Evolutionary conservation across 164 flowering plant species (phyloP), one percentile per base, ranked within the genome.

Genomic region (Aristolochia contorta): DNA sequence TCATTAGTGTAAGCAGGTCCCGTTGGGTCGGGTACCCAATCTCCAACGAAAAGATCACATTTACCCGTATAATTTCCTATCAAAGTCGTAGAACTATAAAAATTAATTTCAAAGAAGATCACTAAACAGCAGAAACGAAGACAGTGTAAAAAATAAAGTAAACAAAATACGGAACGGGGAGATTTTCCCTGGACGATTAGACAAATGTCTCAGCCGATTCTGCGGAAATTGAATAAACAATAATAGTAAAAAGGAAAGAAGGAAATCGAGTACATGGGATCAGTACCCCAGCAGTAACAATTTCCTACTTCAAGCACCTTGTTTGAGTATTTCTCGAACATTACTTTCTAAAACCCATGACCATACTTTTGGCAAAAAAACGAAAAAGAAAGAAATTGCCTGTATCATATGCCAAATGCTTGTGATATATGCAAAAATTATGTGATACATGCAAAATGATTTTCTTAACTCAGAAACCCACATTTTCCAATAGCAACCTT

Each of bases 1-100:
- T 69, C 80, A 59, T 88, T 88, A 6, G 89, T 83, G 78, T 93
- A 93, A 43, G 60, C 61, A 1, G 96, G 99, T 23, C 91, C 96
- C 6, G 74, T 73, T 23, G 80, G 82, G 58, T 84, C 68, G 1
- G 79, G 85, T 60, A 90, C 58, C 98, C 98, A 93, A 55, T 87
- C 81, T 66, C 98, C 97, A 21, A 33, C 59, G 25, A 83, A 82
- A 45, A 84, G 68, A 85, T 93, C 80, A 74, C 98, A 90, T 59
- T 79, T 81, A 46, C 60, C 96, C 78, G 78, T 71, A 61, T 13
- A 18, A 60, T 18, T 19, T 43, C 33, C n/a, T 30, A 6, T 2
- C 4, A 32, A 37, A 43, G 20, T 41, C 16, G 45, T 56, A 14
- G 9, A 13, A 1, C 6, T 1, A 30, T 16, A 16, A 32, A 7